Base-by-base conservation (phyloP, 441 rosid species). In the Brassica hybrid region DNA sequence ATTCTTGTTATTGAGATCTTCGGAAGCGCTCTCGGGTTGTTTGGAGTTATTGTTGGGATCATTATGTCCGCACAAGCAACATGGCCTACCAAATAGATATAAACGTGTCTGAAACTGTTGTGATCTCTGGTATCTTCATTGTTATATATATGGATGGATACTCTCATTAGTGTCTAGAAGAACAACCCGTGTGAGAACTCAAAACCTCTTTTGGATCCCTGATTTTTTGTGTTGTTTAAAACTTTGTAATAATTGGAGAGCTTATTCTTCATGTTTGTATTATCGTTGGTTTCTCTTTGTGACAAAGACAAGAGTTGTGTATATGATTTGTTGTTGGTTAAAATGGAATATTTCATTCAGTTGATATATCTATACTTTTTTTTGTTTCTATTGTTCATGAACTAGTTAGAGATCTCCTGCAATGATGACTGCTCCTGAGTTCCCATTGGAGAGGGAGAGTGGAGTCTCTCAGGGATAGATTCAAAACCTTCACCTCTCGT, bases 1-100 rank as follows among this genome's bases (percentile, higher is more conserved):
- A 94, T 96, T 84, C 94, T 96, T 73, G 99, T 94, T 84, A 96
- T 94, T 43, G 98, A 96, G 86, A 96, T 96, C 78, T 94, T 96
- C 32, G 99, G 99, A 27, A 96, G 99, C 80, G 98, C 99, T 1
- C 92, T 96, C 6, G 98, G 99, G 38, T 81, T 96, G 86, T 96
- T 96, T 70, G 99, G 97, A 72, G 98, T 96, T 83, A 96, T 96
- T 69, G 97, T 96, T 18, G 97, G 99, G 57, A 94, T 96, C 70
- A 96, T 96, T 65, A 96, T 96, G 99, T 95, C 99, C 59, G 95
- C 99, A 72, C 99, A 95, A 89, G 99, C 99, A 63, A 70, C 98
- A 54, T 96, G 99, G 97, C 99, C 99, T 43, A 73, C 94, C 16
- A 90, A 83, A 83, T 79, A n/a, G n/a, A n/a, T n/a, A n/a, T n/a